A percentile compares a stretch with the other conserved stretches of the same genome.
Conservation (phyloP, 2,329 filamentous ascomycete species). For the Capronia americana region DNA sequence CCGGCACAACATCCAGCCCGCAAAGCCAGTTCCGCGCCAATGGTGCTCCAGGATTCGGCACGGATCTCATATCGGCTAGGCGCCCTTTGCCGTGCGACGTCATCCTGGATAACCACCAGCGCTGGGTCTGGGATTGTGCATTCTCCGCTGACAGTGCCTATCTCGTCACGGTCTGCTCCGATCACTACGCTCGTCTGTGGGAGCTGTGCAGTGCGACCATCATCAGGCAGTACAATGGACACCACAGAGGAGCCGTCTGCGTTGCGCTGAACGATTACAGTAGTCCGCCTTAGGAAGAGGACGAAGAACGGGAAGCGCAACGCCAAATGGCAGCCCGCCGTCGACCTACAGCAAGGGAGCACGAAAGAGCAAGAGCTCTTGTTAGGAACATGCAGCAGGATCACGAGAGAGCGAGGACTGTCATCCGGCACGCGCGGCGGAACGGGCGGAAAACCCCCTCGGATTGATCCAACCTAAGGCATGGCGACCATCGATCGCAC, state of each 20-base stretch:
- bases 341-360: neutral
- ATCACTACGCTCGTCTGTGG: slow-evolving; percentile 92
- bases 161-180: slow-evolving; percentile 88
- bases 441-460: neutral
- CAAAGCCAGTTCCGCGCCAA: slow-evolving; percentile 7
- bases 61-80: slow-evolving; percentile 35
- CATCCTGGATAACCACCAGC: slow-evolving; percentile 86
- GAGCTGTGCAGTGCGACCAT: slow-evolving; percentile 85
- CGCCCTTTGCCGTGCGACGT: slow-evolving; percentile 76
- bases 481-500: neutral
- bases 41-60: slow-evolving; percentile 10
- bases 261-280: slow-evolving; percentile 88
- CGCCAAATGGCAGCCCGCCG: neutral
- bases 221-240: slow-evolving; percentile 93
- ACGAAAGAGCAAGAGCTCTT: neutral
- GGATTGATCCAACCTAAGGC: neutral
- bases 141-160: slow-evolving; percentile 94
- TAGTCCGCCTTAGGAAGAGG: slow-evolving; percentile 35
- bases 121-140: slow-evolving; percentile 97
- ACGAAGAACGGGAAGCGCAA: slow-evolving; percentile 10
- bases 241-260: slow-evolving; percentile 89
- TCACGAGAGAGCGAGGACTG: neutral
- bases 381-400: slow-evolving; percentile 3
- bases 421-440: neutral
- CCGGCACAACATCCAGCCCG: slow-evolving; percentile 10